These are phyloP conservation scores for Thuidium tamariscinum DNA, from an alignment of 225 moss, liverwort and hornwort species.

Conservation along the genomic window DNA sequence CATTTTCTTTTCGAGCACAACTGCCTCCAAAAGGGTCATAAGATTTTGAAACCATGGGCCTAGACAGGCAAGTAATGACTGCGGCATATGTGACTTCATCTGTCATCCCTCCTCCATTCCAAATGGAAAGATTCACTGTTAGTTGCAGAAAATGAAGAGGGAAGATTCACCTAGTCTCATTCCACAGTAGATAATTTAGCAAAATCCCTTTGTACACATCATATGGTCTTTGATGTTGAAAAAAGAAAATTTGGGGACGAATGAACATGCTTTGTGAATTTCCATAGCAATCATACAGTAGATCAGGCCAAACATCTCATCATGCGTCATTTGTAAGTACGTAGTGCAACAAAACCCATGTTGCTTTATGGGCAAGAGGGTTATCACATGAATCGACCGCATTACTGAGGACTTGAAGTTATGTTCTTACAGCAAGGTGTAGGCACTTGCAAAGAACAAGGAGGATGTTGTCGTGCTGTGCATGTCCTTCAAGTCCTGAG, in stretches of 20 bases:
- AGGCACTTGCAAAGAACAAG: slow-evolving; percentile 86
- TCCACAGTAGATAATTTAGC: background rate
- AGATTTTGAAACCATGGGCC: slow-evolving; percentile 84
- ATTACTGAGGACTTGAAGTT: background rate
- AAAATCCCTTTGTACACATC: background rate
- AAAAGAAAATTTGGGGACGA: background rate
- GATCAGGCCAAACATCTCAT: background rate
- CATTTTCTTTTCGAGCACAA: slow-evolving; percentile 68
- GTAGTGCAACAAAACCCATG: background rate
- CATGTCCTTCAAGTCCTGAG: slow-evolving; percentile 54
- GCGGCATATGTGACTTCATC: slow-evolving; percentile 94
- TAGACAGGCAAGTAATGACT: slow-evolving; percentile 48
- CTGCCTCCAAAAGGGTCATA: slow-evolving; percentile 63
- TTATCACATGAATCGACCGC: background rate
- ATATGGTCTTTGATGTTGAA: background rate
- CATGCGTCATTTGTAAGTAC: background rate
- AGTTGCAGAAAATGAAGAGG: slow-evolving; percentile 6
- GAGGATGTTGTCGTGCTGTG: slow-evolving; percentile 74
- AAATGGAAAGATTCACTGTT: slow-evolving; percentile 20
- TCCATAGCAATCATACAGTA: background rate
- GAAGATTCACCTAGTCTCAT: background rate
- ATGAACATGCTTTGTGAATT: background rate
- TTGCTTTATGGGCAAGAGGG: background rate
- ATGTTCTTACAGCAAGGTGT: slow-evolving; percentile 69
- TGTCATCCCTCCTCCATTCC: slow-evolving; percentile 59